phyloP scores from a whole-genome alignment of 2,329 filamentous ascomycete genomes.

The Pseudogymnoascus pannorum region DNA sequence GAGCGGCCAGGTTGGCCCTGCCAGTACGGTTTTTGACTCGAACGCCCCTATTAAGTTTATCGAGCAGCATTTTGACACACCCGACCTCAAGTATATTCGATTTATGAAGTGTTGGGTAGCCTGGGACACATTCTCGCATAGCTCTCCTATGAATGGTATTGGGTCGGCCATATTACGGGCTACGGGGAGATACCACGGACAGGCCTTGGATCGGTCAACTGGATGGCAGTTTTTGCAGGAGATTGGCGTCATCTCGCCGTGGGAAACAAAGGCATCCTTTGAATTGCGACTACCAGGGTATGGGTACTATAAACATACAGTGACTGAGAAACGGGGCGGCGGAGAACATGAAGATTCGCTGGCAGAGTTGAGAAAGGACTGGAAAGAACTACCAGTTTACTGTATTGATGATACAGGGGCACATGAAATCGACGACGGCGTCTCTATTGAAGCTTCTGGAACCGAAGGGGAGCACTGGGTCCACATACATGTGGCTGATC shows the following conservation, averaged over 20 bases:
- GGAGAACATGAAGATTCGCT: constrained; percentile 36
- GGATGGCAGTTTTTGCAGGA: constrained; percentile 68
- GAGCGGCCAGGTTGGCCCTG: constrained; percentile 42
- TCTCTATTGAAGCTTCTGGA: constrained; percentile 59
- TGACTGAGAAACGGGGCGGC: constrained; percentile 28
- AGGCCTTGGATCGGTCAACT: constrained; percentile 38
- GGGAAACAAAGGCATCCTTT: constrained; percentile 61
- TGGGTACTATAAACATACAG: constrained; percentile 24
- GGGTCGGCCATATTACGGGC: constrained; percentile 59
- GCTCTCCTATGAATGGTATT: constrained; percentile 50
- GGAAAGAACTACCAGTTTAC: constrained; percentile 53
- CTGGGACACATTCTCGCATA: constrained; percentile 44
- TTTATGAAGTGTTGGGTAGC: constrained; percentile 66
- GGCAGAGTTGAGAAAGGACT: constrained; percentile 48
- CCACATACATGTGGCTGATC: constrained; percentile 72
- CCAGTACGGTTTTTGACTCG: constrained; percentile 15
- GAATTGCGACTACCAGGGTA: constrained; percentile 47
- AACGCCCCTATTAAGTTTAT: constrained; percentile 12
- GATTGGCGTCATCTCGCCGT: constrained; percentile 62
- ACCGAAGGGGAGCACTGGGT: constrained; percentile 58
- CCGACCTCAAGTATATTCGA: constrained; percentile 50
- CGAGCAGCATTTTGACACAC: constrained; percentile 14
- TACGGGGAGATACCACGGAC: constrained; percentile 50
- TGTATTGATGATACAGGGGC: constrained; percentile 65
- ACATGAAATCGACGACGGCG: constrained; percentile 68